Evolutionary conservation across 1,139 yeast genomes (phyloP), one percentile per base, ranked within the genome.

Genomic region (Suzukiozyma palmioleophila): DNA sequence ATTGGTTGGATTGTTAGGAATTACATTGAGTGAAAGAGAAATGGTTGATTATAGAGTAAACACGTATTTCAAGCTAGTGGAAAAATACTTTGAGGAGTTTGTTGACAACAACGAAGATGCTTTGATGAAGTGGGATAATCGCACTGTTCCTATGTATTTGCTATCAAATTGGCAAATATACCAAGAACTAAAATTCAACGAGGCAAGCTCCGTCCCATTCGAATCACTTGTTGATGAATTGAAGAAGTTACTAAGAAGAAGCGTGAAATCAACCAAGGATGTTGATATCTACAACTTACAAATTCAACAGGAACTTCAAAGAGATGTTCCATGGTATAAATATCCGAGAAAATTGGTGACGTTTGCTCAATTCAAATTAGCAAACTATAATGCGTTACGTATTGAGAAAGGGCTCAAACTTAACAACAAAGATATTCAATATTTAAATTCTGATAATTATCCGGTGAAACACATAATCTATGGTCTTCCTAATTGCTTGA

Each of bases 321-420:
- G 69, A 35, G 95, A 84, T 50, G 81, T 75, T 49, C 87, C 95
- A 1, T 82, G 92, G 86, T 84, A 81, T 62, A 67, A 69, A 47
- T 64, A 73, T 41, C 72, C 69, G 49, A 73, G 70, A 45, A 85
- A 85, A 53, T 52, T 84, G 27, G 71, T 65, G 38, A 66, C 80
- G 11, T 81, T 79, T 44, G 74, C 83, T 12, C 74, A 75, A 42
- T 68, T 82, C 45, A 77, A 80, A 44, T 59, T 75, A 18, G 63
- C 77, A 9, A 82, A 82, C 49, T 66, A 66, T 39, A 78, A 75
- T 49, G 59, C 82, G 27, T 67, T 75, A 26, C 70, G 70, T 27
- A 49, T 82, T 32, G 87, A 82, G 37, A 50, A 50, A 21, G 60
- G 57, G 36, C 50, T 66, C 25, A 48, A 51, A 32, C 48, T 65